Conservation (phyloP, 2,329 filamentous ascomycete species). For the Tolypocladium ovalisporum region DNA sequence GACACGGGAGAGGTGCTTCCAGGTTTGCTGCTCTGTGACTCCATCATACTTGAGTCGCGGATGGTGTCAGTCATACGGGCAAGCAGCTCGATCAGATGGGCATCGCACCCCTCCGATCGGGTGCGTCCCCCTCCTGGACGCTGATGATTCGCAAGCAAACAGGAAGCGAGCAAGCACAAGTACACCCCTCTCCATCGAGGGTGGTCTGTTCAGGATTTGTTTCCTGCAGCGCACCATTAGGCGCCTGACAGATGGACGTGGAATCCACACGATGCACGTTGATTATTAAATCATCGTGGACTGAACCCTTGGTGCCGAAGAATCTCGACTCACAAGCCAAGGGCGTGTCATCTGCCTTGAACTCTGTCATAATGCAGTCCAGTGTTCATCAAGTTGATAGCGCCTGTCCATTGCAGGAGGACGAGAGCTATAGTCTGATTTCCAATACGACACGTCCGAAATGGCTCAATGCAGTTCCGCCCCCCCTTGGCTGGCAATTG, state of each 20-base stretch:
- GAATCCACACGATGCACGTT: not conserved
- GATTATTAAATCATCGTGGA: not conserved
- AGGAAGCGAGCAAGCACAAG: not conserved
- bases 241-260: not conserved
- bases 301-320: not conserved
- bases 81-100: not conserved
- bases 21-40: slow-evolving; percentile 1
- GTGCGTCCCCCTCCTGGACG: not conserved
- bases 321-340: not conserved
- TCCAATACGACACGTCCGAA: not conserved
- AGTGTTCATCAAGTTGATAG: not conserved
- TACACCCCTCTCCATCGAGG: not conserved
- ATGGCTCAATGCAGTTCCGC: not conserved
- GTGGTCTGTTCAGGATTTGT: not conserved
- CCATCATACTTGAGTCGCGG: not conserved
- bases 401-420: not conserved
- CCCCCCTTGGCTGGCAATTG: not conserved
- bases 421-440: not conserved
- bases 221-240: not conserved
- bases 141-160: not conserved
- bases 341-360: not conserved
- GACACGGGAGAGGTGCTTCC: not conserved
- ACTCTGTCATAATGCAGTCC: not conserved
- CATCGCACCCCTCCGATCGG: not conserved
- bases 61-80: not conserved